A percentile compares a stretch with the other conserved stretches of the same genome.
These are phyloP conservation scores for Daedaleopsis nitida DNA, from an alignment of 768 basidiomycete genomes.

Conservation along the genomic window DNA sequence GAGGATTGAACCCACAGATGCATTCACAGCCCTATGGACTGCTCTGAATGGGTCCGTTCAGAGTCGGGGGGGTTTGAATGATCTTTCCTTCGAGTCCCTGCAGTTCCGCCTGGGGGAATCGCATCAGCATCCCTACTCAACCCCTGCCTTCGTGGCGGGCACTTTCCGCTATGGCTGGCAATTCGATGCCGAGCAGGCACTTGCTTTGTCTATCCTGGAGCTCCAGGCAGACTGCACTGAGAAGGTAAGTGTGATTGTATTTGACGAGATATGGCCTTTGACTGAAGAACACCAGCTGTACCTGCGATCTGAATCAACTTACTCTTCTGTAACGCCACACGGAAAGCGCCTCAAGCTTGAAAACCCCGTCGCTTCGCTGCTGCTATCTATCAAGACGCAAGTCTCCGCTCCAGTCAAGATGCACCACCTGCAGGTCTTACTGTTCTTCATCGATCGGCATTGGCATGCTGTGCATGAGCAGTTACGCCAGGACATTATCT, in stretches of 20 bases:
- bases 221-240: constrained; percentile 71
- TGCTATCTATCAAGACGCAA: constrained; percentile 48
- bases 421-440: constrained; percentile 70
- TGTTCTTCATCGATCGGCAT: constrained; percentile 84
- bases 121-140: not conserved
- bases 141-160: constrained; percentile 55
- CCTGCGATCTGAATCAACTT: constrained; percentile 58
- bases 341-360: constrained; percentile 58
- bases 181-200: constrained; percentile 68
- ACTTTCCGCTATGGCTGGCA: constrained; percentile 76
- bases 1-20: constrained; percentile 4
- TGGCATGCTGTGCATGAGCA: constrained; percentile 64
- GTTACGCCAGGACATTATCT: constrained; percentile 58
- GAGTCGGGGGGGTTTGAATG: constrained; percentile 63
- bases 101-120: constrained; percentile 48
- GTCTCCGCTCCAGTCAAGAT: constrained; percentile 38
- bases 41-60: constrained; percentile 64
- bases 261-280: not conserved
- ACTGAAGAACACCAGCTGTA: constrained; percentile 50
- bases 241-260: no score
- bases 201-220: constrained; percentile 79
- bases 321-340: constrained; percentile 39
- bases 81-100: constrained; percentile 64
- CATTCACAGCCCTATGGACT: constrained; percentile 46
- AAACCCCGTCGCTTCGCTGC: constrained; percentile 59